Percentiles rank a stretch among this genome's conserved stretches.
Conservation (phyloP, 371 early-diverging fungal species). For the Lichtheimia corymbifera region DNA sequence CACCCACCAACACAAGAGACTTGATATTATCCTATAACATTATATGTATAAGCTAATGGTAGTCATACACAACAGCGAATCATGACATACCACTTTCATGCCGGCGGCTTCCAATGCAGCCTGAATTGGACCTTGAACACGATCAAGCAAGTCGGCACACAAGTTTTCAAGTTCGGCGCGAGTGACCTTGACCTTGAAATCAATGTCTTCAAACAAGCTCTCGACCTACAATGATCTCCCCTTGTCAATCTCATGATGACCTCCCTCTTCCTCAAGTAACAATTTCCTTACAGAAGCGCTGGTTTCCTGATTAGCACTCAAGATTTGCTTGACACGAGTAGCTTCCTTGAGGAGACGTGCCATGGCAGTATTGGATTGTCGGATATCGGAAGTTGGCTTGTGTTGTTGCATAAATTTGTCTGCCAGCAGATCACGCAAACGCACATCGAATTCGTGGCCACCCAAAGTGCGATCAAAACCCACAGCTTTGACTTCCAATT, state of each 20-base stretch:
- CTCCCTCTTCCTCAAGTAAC: no score
- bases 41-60: background rate
- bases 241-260: background rate
- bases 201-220: conserved; percentile 81
- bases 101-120: conserved; percentile 67
- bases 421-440: conserved; percentile 76
- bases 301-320: conserved; percentile 91
- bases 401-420: conserved; percentile 67
- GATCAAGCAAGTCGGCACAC: conserved; percentile 65
- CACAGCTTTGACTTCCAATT: conserved; percentile 79
- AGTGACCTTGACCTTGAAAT: conserved; percentile 79
- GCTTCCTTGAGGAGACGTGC: conserved; percentile 89
- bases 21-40: conserved; percentile 59
- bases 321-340: conserved; percentile 91
- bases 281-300: conserved; percentile 67
- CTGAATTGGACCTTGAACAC: conserved; percentile 76
- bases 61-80: background rate
- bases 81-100: conserved; percentile 50
- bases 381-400: conserved; percentile 44
- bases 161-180: conserved; percentile 77
- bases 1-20: conserved; percentile 94
- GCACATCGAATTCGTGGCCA: conserved; percentile 84
- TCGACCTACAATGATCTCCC: conserved; percentile 62
- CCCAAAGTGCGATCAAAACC: conserved; percentile 88
- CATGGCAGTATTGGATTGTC: conserved; percentile 77